Conservation (phyloP, 306 rosid species). For the Abrus precatorius region DNA sequence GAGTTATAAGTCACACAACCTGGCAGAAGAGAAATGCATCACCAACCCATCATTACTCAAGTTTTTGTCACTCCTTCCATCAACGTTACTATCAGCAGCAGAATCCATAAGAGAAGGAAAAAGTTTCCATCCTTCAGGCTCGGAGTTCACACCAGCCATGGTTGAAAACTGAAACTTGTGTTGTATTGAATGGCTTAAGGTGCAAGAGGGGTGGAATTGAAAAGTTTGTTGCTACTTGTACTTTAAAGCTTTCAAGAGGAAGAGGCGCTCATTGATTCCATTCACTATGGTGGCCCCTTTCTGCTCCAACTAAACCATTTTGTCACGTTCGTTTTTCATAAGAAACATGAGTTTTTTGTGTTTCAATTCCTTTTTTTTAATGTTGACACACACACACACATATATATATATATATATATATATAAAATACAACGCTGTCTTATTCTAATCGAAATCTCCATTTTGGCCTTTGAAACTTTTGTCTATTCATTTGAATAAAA, state of each 20-base stretch:
- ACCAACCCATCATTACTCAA: constrained; percentile 17
- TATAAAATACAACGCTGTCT: too few species aligned
- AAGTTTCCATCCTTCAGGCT: neutral
- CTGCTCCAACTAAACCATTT: neutral
- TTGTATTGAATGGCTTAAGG: constrained; percentile 21
- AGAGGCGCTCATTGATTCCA: constrained; percentile 40
- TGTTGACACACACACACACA: too few species aligned
- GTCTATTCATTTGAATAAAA: too few species aligned
- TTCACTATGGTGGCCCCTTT: constrained; percentile 32
- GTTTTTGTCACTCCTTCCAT: constrained; percentile 5
- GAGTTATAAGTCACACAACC: constrained; percentile 31
- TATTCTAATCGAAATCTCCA: constrained; percentile 26
- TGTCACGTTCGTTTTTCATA: constrained; percentile 10
- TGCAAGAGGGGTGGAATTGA: neutral
- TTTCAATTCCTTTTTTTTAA: neutral
- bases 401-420: too few species aligned
- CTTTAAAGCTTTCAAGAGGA: neutral
- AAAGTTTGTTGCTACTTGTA: neutral
- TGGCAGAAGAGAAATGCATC: constrained; percentile 43
- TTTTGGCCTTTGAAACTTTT: neutral
- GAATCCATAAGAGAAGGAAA: neutral
- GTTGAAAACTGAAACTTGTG: neutral
- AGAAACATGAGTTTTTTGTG: constrained; percentile 46
- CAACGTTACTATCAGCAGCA: neutral
- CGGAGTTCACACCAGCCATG: constrained; percentile 43